Base-by-base conservation (phyloP, 2,329 filamentous ascomycete species). In the Xylaria sp. region DNA sequence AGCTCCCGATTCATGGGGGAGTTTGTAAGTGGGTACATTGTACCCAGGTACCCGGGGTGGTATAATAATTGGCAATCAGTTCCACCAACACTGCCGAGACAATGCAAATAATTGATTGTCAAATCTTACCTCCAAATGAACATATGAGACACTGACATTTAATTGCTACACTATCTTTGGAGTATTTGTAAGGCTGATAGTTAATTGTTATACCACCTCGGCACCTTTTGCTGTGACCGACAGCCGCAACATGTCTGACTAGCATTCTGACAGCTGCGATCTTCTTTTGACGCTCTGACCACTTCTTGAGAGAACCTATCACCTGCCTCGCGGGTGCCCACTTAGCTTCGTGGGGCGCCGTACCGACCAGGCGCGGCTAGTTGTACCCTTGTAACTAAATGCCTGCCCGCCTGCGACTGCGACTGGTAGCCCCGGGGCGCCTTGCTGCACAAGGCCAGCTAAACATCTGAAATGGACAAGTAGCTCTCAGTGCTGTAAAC, bases 401-500 rank as follows among this genome's bases (percentile, higher is more conserved):
- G 28, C 28, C 28, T 28, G 28, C 28, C 28, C 6, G 28, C 28
- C 2, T 28, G 28, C 28, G 2, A 4, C 63, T 46, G 46, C 9
- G 23, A 20, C 28, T 43, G 51, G 51, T 51, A 43, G 56, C 33
- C 23, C 7, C 5, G 64, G 15, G 64, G 15, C 46, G 59, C 68
- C 66, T 68, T 39, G 52, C n/a, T 58, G 55, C 62, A 64, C 66
- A 58, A 71, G 69, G 62, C 66, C 66, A 71, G 62, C 69, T 71
- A 69, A 64, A 66, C 57, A 57, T 65, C 67, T 64, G 67, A 65
- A 70, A 71, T 62, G 71, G 69, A 68, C 69, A 70, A 64, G 52
- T 68, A 62, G 65, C 62, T 62, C 48, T 28, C 65, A 71, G 20
- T 51, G 18, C 54, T 33, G 25, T 43, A 62, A 52, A 63, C 62